Percentiles rank a stretch among this genome's conserved stretches.
Conservation (phyloP, 2,329 filamentous ascomycete species). For the Xylaria sp. region DNA sequence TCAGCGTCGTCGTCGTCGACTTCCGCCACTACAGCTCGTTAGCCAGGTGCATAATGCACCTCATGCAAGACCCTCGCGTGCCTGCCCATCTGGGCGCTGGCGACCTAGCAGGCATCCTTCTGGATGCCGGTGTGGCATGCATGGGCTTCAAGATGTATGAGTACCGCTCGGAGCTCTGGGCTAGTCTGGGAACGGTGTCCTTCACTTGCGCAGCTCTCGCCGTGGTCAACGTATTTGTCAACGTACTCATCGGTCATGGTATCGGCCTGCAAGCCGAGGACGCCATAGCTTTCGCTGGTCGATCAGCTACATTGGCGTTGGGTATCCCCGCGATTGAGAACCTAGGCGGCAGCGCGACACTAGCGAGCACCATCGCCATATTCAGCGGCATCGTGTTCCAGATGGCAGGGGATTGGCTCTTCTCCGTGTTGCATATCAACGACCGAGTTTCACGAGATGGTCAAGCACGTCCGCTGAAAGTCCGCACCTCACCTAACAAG, state of each 20-base stretch:
- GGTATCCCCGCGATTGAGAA: slow-evolving; percentile 47
- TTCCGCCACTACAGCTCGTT: slow-evolving; percentile 46
- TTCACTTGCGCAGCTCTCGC: slow-evolving; percentile 45
- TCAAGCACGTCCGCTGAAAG: slow-evolving; percentile 9
- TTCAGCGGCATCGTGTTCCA: slow-evolving; percentile 50
- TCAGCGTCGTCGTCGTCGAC: slow-evolving; percentile 39
- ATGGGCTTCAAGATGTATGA: slow-evolving; percentile 52
- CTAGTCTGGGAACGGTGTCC: slow-evolving; percentile 44
- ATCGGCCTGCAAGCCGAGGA: slow-evolving; percentile 46
- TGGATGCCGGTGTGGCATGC: slow-evolving; percentile 50
- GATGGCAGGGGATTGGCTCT: slow-evolving; percentile 47
- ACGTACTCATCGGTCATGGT: slow-evolving; percentile 44
- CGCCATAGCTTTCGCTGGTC: slow-evolving; percentile 48
- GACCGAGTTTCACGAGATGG: slow-evolving; percentile 33
- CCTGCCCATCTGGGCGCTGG: slow-evolving; percentile 46
- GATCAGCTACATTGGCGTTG: slow-evolving; percentile 50
- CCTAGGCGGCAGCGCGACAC: slow-evolving; percentile 46
- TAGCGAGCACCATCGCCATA: slow-evolving; percentile 49
- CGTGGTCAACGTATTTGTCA: slow-evolving; percentile 45
- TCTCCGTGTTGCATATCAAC: slow-evolving; percentile 44
- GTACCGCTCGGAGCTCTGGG: slow-evolving; percentile 49
- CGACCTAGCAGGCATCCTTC: slow-evolving; percentile 45
- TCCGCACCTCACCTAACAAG: not conserved
- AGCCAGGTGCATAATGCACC: slow-evolving; percentile 42
- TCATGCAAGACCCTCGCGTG: slow-evolving; percentile 33